Conservation (phyloP, 1,284 basidiomycete genomes). For the Neotropicomus parvogracilis region DNA sequence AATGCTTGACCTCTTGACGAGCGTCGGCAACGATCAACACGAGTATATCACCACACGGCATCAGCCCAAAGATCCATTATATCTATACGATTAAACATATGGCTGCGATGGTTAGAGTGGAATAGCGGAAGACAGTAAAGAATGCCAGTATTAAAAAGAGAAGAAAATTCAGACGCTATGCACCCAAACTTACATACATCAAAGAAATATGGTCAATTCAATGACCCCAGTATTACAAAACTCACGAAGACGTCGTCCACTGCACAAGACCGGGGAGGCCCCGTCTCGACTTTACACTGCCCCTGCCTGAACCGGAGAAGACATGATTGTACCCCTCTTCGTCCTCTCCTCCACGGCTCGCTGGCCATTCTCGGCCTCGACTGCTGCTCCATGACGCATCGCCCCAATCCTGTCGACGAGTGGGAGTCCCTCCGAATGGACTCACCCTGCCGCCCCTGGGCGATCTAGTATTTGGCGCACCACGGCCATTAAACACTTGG, state of each 20-base stretch:
- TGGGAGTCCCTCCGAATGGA: constrained; percentile 15
- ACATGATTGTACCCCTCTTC: constrained; percentile 19
- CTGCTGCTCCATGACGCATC: constrained; percentile 26
- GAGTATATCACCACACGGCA: not conserved
- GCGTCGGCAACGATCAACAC: not conserved
- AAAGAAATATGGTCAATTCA: constrained; percentile 4
- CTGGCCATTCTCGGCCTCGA: constrained; percentile 21
- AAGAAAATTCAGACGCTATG: constrained; percentile 1
- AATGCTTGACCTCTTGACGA: too few species aligned
- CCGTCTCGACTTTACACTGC: constrained; percentile 21
- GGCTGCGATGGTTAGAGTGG: constrained; percentile 12
- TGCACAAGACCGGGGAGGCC: constrained; percentile 28
- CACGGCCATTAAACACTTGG: constrained; percentile 5
- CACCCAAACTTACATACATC: constrained; percentile 14
- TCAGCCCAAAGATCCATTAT: constrained; percentile 19
- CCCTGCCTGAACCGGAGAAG: constrained; percentile 5
- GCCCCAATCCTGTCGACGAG: constrained; percentile 15
- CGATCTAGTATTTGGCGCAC: constrained; percentile 8
- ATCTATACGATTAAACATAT: constrained; percentile 26
- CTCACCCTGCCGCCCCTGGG: constrained; percentile 21
- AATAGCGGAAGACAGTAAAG: constrained; percentile 3
- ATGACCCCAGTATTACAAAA: not conserved
- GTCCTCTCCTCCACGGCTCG: constrained; percentile 23
- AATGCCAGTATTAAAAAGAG: not conserved
- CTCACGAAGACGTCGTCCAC: constrained; percentile 28